A percentile compares a stretch with the other conserved stretches of the same genome.
phyloP scores from a whole-genome alignment of 345 rosid genomes.

The Sisymbrium irio region DNA sequence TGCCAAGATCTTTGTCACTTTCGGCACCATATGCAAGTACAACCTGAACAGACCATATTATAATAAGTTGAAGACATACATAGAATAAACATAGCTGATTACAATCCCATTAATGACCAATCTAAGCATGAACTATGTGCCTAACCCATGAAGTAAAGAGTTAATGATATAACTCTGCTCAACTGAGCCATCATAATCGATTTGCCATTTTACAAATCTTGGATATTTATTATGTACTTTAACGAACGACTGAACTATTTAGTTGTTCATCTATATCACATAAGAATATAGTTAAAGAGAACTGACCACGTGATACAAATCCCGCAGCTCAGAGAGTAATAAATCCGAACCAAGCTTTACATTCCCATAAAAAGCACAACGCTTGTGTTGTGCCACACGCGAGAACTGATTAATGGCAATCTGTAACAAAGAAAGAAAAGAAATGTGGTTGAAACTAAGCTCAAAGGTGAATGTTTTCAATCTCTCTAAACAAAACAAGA shows the following conservation, averaged over 20 bases:
- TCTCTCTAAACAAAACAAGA: not conserved
- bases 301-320: slow-evolving; percentile 72
- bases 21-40: slow-evolving; percentile 97
- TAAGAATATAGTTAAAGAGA: not conserved
- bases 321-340: slow-evolving; percentile 70
- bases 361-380: slow-evolving; percentile 81
- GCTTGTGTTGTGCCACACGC: slow-evolving; percentile 59
- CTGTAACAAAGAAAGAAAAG: slow-evolving; percentile 47
- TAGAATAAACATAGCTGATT: too few species aligned
- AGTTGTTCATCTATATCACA: not conserved
- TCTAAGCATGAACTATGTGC: too few species aligned
- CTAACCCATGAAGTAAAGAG: too few species aligned
- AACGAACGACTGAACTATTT: not conserved
- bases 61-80: not conserved
- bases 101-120: too few species aligned
- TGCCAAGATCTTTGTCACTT: slow-evolving; percentile 77
- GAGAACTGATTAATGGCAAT: slow-evolving; percentile 84
- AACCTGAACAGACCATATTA: slow-evolving; percentile 50
- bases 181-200: too few species aligned
- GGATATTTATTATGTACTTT: not conserved
- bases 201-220: too few species aligned
- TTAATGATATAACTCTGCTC: too few species aligned
- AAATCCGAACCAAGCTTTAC: slow-evolving; percentile 67
- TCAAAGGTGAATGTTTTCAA: slow-evolving; percentile 38
- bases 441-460: slow-evolving; percentile 45